Conservation (phyloP, 306 rosid species). For the Rosa chinensis region DNA sequence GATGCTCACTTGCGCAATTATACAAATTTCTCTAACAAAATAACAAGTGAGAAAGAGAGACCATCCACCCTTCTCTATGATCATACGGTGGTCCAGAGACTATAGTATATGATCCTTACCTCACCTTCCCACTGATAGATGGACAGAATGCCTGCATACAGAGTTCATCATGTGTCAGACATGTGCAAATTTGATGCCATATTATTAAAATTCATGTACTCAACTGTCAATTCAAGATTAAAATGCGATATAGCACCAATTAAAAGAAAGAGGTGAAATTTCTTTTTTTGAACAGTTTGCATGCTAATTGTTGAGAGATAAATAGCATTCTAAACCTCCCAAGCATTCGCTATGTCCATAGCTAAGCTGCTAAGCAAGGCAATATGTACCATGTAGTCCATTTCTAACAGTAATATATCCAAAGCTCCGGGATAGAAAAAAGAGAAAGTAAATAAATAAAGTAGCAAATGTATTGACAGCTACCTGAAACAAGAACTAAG, state of each 20-base stretch:
- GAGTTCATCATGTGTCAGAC: constrained; percentile 11
- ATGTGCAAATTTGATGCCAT: neutral
- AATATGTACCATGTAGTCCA: neutral
- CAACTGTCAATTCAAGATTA: neutral
- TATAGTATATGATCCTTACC: constrained; percentile 45
- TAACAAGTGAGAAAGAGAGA: constrained; percentile 1
- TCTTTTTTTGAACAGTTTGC: too few relatives aligned
- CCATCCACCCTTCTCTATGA: constrained; percentile 3
- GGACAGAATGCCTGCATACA: constrained; percentile 74
- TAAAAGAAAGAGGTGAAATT: neutral
- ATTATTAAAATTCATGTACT: neutral
- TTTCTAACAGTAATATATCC: neutral
- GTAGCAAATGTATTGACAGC: neutral
- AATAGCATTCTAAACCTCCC: neutral
- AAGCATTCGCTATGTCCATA: neutral
- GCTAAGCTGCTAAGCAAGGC: neutral
- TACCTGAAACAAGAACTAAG: neutral
- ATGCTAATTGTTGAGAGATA: neutral
- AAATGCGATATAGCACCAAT: neutral
- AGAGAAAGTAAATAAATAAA: neutral
- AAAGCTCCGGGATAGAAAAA: neutral
- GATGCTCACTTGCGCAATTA: constrained; percentile 6
- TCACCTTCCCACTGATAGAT: constrained; percentile 91
- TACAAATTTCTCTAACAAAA: neutral
- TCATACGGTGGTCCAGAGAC: constrained; percentile 7